Evolutionary conservation across 2,329 filamentous ascomycete genomes (phyloP).

Genomic region (Colletotrichum cereale): DNA sequence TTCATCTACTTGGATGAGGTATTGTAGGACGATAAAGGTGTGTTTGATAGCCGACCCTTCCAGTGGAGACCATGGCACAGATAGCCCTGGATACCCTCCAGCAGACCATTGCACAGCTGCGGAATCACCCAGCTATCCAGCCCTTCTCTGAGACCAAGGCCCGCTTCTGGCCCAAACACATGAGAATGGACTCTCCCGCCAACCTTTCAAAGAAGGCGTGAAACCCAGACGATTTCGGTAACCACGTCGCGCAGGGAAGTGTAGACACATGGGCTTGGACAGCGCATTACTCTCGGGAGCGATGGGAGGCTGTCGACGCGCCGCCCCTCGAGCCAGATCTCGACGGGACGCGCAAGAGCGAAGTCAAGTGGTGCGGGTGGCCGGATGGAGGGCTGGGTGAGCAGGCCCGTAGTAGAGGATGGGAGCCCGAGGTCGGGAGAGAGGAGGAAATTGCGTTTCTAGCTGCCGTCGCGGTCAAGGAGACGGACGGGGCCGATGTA

Average conservation of each 20-base stretch:
- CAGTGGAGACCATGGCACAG: neutral
- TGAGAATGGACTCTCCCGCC: neutral
- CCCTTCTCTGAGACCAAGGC: constrained; percentile 29
- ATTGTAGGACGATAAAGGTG: constrained; percentile 6
- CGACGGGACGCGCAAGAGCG: constrained; percentile 27
- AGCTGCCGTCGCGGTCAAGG: constrained; percentile 37
- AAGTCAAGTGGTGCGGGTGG: constrained; percentile 33
- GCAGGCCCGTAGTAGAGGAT: constrained; percentile 29
- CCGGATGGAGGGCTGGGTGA: constrained; percentile 28
- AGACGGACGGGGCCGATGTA: constrained; percentile 32
- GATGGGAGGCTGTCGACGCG: constrained; percentile 13
- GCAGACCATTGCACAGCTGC: constrained; percentile 22
- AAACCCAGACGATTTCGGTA: constrained; percentile 11
- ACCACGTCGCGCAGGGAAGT: constrained; percentile 1
- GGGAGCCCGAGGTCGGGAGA: constrained; percentile 42
- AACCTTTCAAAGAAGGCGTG: neutral
- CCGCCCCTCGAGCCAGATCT: constrained; percentile 32
- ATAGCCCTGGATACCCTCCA: constrained; percentile 20
- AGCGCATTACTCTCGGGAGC: constrained; percentile 19
- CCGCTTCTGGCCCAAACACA: constrained; percentile 32
- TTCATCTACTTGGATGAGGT: constrained; percentile 31
- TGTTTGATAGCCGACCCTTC: constrained; percentile 22
- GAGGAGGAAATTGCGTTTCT: constrained; percentile 42
- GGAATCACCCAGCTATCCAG: neutral
- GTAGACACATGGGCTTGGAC: constrained; percentile 26